Evolutionary conservation across 768 basidiomycete species (phyloP).

Genomic region (Bullera alba): DNA sequence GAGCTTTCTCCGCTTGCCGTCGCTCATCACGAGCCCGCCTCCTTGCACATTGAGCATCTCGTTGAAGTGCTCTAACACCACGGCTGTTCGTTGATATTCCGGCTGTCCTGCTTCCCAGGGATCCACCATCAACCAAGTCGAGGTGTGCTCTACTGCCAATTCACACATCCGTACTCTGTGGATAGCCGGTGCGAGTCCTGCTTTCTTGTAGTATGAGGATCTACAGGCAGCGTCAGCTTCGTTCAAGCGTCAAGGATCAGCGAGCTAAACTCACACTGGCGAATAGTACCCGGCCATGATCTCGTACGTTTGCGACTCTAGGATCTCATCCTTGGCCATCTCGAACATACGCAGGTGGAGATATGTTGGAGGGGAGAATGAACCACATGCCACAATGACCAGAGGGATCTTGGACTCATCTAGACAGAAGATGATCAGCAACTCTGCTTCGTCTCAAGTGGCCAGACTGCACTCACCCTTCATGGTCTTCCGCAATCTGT

Average conservation of each 20-base stretch:
- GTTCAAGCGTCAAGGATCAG: not conserved
- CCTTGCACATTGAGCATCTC: slow-evolving; percentile 76
- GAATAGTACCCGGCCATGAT: slow-evolving; percentile 94
- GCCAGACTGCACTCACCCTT: slow-evolving; percentile 55
- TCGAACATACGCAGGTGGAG: slow-evolving; percentile 97
- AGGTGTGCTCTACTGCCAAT: slow-evolving; percentile 81
- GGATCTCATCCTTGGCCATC: slow-evolving; percentile 90
- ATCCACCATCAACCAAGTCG: slow-evolving; percentile 94
- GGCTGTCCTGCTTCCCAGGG: slow-evolving; percentile 93
- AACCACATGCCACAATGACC: slow-evolving; percentile 75
- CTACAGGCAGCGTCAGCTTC: too few species aligned
- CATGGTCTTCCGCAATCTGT: slow-evolving; percentile 41
- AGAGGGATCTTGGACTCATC: slow-evolving; percentile 5
- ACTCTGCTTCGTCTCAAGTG: slow-evolving; percentile 49
- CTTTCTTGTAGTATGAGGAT: slow-evolving; percentile 73
- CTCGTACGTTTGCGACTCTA: slow-evolving; percentile 87
- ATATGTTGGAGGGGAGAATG: slow-evolving; percentile 96
- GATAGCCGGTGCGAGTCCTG: slow-evolving; percentile 75
- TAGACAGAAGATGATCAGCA: not conserved
- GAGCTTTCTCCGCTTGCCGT: slow-evolving; percentile 63
- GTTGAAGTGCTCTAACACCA: slow-evolving; percentile 96
- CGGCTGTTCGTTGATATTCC: slow-evolving; percentile 84
- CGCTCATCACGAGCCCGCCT: slow-evolving; percentile 64
- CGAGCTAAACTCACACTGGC: slow-evolving; percentile 56
- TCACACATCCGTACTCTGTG: slow-evolving; percentile 72